Evolutionary conservation across 148 eudicot genomes (phyloP).

Genomic region (Fagopyrum esculentum): DNA sequence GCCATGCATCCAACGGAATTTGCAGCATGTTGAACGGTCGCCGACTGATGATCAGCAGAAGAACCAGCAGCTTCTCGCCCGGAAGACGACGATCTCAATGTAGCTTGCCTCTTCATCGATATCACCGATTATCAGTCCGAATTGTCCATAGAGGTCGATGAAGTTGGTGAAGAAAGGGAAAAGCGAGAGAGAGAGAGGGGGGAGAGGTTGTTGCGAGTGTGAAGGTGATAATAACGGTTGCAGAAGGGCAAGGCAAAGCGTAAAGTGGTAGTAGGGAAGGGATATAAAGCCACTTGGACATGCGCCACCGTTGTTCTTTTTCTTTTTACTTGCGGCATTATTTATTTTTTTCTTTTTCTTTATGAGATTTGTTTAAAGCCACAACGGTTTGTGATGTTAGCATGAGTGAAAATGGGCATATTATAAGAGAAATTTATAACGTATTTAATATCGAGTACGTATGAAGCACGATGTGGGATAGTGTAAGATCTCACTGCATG

Average conservation of each 20-base stretch:
- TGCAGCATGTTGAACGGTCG: constrained; percentile 25
- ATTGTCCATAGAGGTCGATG: neutral
- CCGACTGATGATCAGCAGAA: constrained; percentile 9
- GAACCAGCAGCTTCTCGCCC: constrained; percentile 21
- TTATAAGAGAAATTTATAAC: neutral
- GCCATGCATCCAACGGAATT: constrained; percentile 68
- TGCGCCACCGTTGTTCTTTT: neutral
- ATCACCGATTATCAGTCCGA: neutral
- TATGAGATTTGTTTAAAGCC: neutral
- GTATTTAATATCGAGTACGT: neutral
- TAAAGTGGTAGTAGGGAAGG: neutral
- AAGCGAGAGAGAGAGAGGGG: neutral
- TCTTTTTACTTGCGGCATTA: neutral
- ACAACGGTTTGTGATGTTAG: constrained; percentile 1
- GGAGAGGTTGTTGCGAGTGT: constrained; percentile 8
- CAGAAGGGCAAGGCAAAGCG: constrained; percentile 9
- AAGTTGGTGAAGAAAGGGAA: neutral
- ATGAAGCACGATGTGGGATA: neutral
- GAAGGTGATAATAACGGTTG: constrained; percentile 4
- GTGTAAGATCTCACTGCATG: neutral
- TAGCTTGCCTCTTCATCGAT: constrained; percentile 4
- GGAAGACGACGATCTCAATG: constrained; percentile 25
- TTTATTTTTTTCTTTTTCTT: neutral
- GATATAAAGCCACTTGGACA: constrained; percentile 2
- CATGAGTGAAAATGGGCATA: neutral